These are phyloP conservation scores for Rickenella mellea DNA, from an alignment of 768 basidiomycete genomes.

Conservation along the genomic window DNA sequence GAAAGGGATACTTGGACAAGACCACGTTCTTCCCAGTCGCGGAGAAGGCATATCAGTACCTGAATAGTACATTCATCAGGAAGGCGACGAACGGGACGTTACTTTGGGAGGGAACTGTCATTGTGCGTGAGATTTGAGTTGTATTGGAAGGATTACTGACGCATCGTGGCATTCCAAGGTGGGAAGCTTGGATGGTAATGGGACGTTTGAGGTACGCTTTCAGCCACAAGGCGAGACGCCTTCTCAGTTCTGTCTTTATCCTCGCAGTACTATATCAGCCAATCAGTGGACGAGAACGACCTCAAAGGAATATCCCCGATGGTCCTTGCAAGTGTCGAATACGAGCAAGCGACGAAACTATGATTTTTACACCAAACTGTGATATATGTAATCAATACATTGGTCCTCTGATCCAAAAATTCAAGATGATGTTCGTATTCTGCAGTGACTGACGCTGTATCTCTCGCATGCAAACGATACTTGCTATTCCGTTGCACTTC, in stretches of 20 bases:
- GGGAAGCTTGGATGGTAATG: constrained; percentile 28
- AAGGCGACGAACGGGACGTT: constrained; percentile 33
- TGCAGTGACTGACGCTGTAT: too few relatives aligned
- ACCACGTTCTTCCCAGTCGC: constrained; percentile 24
- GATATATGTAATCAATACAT: too few relatives aligned
- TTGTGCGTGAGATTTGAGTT: constrained; percentile 17
- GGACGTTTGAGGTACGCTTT: constrained; percentile 26
- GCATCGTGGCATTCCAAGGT: constrained; percentile 19
- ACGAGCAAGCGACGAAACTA: too few relatives aligned
- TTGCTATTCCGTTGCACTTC: too few relatives aligned
- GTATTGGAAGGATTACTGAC: neutral
- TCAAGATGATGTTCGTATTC: too few relatives aligned
- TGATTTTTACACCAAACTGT: too few relatives aligned
- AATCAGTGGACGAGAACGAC: constrained; percentile 30
- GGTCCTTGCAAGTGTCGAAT: constrained; percentile 36
- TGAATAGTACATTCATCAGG: constrained; percentile 29
- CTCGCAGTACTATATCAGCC: constrained; percentile 34
- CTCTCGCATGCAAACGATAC: too few relatives aligned
- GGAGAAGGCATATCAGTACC: constrained; percentile 33
- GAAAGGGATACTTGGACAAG: constrained; percentile 30
- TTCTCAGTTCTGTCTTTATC: neutral
- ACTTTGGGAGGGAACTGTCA: constrained; percentile 35
- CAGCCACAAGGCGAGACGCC: neutral
- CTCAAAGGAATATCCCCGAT: constrained; percentile 38
- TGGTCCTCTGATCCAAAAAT: too few relatives aligned